phyloP scores from a whole-genome alignment of 73 alveolate species.

The Tetrahymena malaccensis region DNA sequence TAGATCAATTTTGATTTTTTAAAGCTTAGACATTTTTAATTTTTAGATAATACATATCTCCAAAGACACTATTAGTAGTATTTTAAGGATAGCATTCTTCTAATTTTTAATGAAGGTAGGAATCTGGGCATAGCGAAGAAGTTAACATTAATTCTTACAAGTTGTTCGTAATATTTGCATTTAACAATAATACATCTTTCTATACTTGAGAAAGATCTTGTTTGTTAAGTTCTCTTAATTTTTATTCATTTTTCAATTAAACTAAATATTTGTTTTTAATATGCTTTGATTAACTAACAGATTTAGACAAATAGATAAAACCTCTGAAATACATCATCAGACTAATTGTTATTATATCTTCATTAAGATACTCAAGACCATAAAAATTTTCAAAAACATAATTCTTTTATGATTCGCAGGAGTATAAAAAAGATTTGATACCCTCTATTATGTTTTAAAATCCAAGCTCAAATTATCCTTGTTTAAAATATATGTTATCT shows the following conservation, averaged over 20 bases:
- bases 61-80: background rate
- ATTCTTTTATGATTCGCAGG: background rate
- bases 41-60: background rate
- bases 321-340: background rate
- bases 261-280: no score
- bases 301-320: background rate
- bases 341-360: background rate
- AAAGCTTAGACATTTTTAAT: background rate
- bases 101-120: background rate
- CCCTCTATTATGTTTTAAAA: background rate
- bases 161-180: background rate
- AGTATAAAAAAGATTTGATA: no score
- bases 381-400: no score
- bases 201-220: background rate
- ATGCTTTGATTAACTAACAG: background rate
- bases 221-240: background rate
- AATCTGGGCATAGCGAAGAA: background rate
- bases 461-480: background rate
- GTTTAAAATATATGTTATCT: no score
- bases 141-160: background rate
- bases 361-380: background rate
- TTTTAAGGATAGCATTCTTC: background rate
- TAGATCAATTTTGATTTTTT: background rate
- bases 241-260: no score
- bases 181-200: no score